These are phyloP conservation scores for Fusarium buxicola DNA, from an alignment of 2,329 filamentous ascomycete genomes.

Conservation along the genomic window DNA sequence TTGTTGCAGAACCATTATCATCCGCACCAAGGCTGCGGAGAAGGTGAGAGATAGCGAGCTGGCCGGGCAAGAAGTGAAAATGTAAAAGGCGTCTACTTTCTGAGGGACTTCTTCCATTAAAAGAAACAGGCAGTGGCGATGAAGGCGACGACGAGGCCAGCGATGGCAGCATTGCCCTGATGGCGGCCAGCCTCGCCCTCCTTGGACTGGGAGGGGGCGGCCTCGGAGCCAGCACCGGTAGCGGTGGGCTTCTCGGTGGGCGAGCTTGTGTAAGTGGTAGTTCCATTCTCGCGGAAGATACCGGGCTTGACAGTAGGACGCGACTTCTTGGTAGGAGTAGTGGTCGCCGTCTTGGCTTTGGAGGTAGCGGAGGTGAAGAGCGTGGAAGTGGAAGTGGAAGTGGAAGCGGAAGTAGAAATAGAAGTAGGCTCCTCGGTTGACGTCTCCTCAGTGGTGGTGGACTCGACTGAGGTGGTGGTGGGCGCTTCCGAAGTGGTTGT, in stretches of 20 bases:
- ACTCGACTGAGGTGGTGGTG: slow-evolving; percentile 28
- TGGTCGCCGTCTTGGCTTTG: slow-evolving; percentile 29
- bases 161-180: slow-evolving; percentile 63
- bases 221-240: slow-evolving; percentile 44
- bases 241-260: slow-evolving; percentile 35
- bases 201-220: slow-evolving; percentile 51
- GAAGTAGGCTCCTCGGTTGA: slow-evolving; percentile 29
- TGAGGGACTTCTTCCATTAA: slow-evolving; percentile 43
- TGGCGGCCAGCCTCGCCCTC: slow-evolving; percentile 61
- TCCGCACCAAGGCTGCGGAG: slow-evolving; percentile 7
- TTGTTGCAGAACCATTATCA: slow-evolving; percentile 5
- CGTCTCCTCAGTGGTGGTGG: slow-evolving; percentile 16
- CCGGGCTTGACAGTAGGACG: slow-evolving; percentile 51
- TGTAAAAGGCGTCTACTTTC: slow-evolving; percentile 2
- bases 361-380: slow-evolving; percentile 43
- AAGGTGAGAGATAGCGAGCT: slow-evolving; percentile 24
- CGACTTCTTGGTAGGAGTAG: slow-evolving; percentile 35
- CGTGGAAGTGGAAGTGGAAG: slow-evolving; percentile 46
- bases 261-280: slow-evolving; percentile 38
- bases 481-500: slow-evolving; percentile 26
- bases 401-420: too few species aligned
- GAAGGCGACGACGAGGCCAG: slow-evolving; percentile 66
- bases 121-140: slow-evolving; percentile 64
- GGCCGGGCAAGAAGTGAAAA: slow-evolving; percentile 34
- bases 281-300: slow-evolving; percentile 67